Percentiles rank a stretch among this genome's conserved stretches.
phyloP scores from a whole-genome alignment of 352 stramenopile species.

The Phytophthora multivora region DNA sequence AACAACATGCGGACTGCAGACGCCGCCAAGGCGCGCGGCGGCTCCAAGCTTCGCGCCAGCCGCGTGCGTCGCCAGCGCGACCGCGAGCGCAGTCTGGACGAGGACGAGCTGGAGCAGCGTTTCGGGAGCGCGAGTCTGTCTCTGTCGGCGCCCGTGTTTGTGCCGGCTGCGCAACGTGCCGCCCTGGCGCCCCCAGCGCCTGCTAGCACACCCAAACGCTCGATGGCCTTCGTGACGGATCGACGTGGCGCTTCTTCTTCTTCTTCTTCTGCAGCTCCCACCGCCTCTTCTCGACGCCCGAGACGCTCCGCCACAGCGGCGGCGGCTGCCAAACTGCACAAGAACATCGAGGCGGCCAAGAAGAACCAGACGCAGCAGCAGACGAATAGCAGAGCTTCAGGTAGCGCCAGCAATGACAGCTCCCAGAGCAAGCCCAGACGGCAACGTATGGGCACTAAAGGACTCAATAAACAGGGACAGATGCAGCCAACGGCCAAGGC shows the following conservation, averaged over 20 bases:
- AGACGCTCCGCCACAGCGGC: conserved; percentile 17
- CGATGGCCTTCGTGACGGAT: conserved; percentile 62
- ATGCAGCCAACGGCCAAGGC: conserved; percentile 16
- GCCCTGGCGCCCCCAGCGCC: conserved; percentile 8
- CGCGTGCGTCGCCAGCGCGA: conserved; percentile 62
- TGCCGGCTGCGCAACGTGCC: conserved; percentile 29
- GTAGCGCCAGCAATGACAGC: conserved; percentile 3
- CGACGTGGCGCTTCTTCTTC: conserved; percentile 10
- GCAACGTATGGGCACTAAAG: conserved; percentile 58
- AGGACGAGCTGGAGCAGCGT: conserved; percentile 67
- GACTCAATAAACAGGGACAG: conserved; percentile 28
- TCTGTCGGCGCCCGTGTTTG: conserved; percentile 64
- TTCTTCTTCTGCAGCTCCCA: neutral
- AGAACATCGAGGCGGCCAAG: conserved; percentile 25
- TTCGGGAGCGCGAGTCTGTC: conserved; percentile 47
- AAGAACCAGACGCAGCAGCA: conserved; percentile 19
- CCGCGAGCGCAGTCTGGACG: conserved; percentile 55
- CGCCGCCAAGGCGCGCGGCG: conserved; percentile 16
- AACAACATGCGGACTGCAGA: conserved; percentile 7
- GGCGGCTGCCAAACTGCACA: conserved; percentile 26
- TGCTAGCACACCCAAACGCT: conserved; percentile 26
- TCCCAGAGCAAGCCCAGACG: conserved; percentile 45
- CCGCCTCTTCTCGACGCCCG: conserved; percentile 4
- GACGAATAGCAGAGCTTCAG: neutral
- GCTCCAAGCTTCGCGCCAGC: conserved; percentile 64